These are phyloP conservation scores for Talaromyces stipitatus DNA, from an alignment of 495 filamentous ascomycete species.

Conservation along the genomic window DNA sequence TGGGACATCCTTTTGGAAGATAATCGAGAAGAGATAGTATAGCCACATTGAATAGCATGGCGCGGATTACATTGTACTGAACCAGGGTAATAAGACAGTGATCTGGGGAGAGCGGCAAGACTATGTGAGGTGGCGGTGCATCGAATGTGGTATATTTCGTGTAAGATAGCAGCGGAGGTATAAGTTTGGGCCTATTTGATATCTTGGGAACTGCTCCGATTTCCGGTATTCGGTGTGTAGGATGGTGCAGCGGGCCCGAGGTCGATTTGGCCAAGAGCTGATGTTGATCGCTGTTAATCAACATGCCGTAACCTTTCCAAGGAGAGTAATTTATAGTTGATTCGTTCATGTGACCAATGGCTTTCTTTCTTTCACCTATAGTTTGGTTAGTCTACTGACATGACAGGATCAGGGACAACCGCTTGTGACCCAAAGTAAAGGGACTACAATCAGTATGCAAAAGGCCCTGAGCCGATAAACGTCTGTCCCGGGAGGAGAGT, in stretches of 20 bases:
- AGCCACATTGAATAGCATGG: constrained; percentile 18
- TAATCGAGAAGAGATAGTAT: constrained; percentile 11
- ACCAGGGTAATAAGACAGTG: constrained; percentile 32
- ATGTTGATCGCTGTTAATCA: background rate
- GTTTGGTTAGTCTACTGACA: background rate
- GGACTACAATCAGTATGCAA: too few species aligned
- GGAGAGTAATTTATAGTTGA: background rate
- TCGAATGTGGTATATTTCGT: constrained; percentile 19
- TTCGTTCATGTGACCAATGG: background rate
- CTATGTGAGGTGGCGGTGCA: constrained; percentile 18
- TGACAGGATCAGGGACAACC: background rate
- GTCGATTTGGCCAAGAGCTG: background rate
- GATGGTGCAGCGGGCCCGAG: background rate
- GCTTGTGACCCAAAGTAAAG: too few species aligned
- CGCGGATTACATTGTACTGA: constrained; percentile 36
- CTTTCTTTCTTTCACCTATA: background rate
- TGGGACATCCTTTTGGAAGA: constrained; percentile 6
- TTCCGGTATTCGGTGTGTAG: background rate
- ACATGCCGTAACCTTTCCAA: background rate
- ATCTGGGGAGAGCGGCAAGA: background rate
- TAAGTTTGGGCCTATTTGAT: constrained; percentile 9
- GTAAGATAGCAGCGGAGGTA: constrained; percentile 21
- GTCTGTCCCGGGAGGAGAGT: too few species aligned
- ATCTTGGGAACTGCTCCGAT: background rate
- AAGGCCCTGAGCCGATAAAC: too few species aligned